Base-by-base conservation (phyloP, 2,329 filamentous ascomycete species). In the Cladosporium sp. region DNA sequence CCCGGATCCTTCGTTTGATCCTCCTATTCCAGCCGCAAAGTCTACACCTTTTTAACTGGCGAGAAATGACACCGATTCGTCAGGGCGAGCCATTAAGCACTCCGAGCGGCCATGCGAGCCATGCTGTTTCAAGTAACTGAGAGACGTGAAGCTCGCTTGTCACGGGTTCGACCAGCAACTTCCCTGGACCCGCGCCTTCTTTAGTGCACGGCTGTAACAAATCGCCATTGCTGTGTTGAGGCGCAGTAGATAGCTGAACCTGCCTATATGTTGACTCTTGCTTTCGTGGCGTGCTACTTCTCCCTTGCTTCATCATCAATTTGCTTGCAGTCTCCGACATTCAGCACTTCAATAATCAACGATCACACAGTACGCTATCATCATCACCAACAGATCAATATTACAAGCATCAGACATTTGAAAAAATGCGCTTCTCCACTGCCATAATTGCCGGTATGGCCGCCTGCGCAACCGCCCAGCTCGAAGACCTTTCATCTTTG, bases 341-440 rank as follows among this genome's bases (percentile, higher is more conserved):
- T 1, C 21, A 44, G 2, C 5, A 18, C 40, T 23, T 23, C 6
- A 33, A 35, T 18, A 35, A 28, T 23, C 6, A 33, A 35, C 11
- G 26, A 28, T 10, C 11, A 28, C 6, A 10, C n/a, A 33, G 8
- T 5, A 31, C 40, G 35, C 29, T 10, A 18, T 49, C 10, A 16
- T 29, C 49, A 29, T 11, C 40, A 28, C 7, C 49, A 29, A 52
- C 14, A 52, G 7, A 52, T 5, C 5, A 18, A 10, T 23, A 28
- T 1, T 26, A 26, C 3, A 8, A 14, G 10, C 29, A 31, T 5
- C 26, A 21, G 5, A 21, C n/a, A 46, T 35, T 18, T 11, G 12
- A 14, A 28, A 50, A 14, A 21, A 62, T 62, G 59, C 59, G 59
- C 31, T 29, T 23, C 59, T 62, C 59, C 14, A 18, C 29, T 11